A percentile compares a stretch with the other conserved stretches of the same genome.
Evolutionary conservation across 495 filamentous ascomycete species (phyloP).

Genomic region (Neurospora pannonica): DNA sequence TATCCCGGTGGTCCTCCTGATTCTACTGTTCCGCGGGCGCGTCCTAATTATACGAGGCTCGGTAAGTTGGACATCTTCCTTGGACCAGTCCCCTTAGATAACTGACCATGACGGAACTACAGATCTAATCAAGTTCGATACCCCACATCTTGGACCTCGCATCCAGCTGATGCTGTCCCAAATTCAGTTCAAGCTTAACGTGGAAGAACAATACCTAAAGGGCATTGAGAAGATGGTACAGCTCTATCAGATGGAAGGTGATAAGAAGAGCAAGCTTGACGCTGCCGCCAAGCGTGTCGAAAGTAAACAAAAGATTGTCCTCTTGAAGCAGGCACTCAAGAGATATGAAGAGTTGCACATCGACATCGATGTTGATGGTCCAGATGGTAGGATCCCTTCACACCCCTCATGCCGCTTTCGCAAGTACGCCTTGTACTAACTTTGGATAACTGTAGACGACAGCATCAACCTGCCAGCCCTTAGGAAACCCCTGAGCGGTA

Average conservation of each 20-base stretch:
- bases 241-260: slow-evolving; percentile 95
- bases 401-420: background rate
- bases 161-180: slow-evolving; percentile 99
- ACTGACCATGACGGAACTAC: background rate
- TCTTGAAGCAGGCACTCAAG: slow-evolving; percentile 90
- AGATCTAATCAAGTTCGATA: slow-evolving; percentile 99
- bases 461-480: slow-evolving; percentile 91
- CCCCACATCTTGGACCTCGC: slow-evolving; percentile 85
- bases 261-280: slow-evolving; percentile 87
- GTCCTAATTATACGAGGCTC: slow-evolving; percentile 91
- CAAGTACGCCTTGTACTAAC: slow-evolving; percentile 9
- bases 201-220: slow-evolving; percentile 98
- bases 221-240: slow-evolving; percentile 99
- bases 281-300: slow-evolving; percentile 83
- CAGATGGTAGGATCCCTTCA: slow-evolving; percentile 60
- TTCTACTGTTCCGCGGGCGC: slow-evolving; percentile 57
- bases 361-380: slow-evolving; percentile 77
- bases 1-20: slow-evolving; percentile 66
- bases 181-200: slow-evolving; percentile 96
- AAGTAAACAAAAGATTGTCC: slow-evolving; percentile 94
- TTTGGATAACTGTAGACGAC: slow-evolving; percentile 54
- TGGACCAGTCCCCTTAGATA: background rate
- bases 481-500: slow-evolving; percentile 86
- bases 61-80: slow-evolving; percentile 47
- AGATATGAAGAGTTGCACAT: slow-evolving; percentile 97